A percentile compares a stretch with the other conserved stretches of the same genome.
Evolutionary conservation across 345 rosid genomes (phyloP).

Genomic region (Dimocarpus longan): DNA sequence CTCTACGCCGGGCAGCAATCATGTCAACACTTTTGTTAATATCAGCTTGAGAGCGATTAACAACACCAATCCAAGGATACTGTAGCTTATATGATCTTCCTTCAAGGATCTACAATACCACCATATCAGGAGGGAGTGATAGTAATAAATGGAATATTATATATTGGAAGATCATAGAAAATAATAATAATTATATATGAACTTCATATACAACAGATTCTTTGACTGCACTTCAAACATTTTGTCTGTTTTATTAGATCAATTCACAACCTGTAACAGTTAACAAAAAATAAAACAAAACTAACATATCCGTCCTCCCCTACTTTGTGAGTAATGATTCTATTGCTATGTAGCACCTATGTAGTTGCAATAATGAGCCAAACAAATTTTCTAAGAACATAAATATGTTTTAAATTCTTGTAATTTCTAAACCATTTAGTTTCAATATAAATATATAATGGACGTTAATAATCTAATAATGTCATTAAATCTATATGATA

Average conservation of each 20-base stretch:
- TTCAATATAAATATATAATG: too few species aligned
- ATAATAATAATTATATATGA: neutral
- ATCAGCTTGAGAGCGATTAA: slow-evolving; percentile 98
- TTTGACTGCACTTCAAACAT: neutral
- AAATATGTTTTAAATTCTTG: too few species aligned
- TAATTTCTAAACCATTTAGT: too few species aligned
- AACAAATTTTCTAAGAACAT: too few species aligned
- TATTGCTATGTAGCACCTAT: neutral
- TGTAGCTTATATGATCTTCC: slow-evolving; percentile 85
- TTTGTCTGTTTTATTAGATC: neutral
- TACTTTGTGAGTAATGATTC: neutral
- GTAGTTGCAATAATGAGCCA: neutral
- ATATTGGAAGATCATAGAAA: slow-evolving; percentile 3
- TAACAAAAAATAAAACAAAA: neutral
- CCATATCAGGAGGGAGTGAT: slow-evolving; percentile 20
- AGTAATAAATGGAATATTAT: slow-evolving; percentile 11
- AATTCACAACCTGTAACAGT: neutral
- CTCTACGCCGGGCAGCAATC: slow-evolving; percentile 97
- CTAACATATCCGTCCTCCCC: neutral
- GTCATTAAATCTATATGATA: too few species aligned
- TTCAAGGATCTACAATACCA: slow-evolving; percentile 71
- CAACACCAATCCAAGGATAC: slow-evolving; percentile 96
- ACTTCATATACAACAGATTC: neutral
- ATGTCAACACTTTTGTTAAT: slow-evolving; percentile 95
- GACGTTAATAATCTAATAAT: too few species aligned